These are phyloP conservation scores for Metarhizium guizhouense DNA, from an alignment of 2,329 filamentous ascomycete species.

Conservation along the genomic window DNA sequence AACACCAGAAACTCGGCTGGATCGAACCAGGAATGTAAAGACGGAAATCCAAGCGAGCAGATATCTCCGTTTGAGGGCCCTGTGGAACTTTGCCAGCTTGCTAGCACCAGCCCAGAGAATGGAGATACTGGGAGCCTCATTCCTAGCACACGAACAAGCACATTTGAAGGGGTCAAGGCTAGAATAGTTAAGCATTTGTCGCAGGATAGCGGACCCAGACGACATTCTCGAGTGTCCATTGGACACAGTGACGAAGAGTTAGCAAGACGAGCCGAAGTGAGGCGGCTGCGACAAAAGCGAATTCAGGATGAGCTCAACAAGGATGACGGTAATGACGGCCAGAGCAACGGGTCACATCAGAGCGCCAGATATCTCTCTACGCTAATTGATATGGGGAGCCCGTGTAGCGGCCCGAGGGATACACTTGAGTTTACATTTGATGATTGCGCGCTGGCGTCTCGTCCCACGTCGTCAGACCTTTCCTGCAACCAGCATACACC, in stretches of 20 bases:
- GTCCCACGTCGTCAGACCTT: background rate
- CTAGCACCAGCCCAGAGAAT: constrained; percentile 30
- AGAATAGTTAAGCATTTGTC: constrained; percentile 38
- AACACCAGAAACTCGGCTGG: constrained; percentile 2
- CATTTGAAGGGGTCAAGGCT: constrained; percentile 35
- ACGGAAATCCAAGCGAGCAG: constrained; percentile 3
- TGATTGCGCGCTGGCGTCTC: background rate
- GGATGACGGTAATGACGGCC: constrained; percentile 30
- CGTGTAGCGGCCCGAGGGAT: constrained; percentile 36
- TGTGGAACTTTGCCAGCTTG: constrained; percentile 23
- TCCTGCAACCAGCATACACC: constrained; percentile 1
- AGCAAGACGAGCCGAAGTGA: constrained; percentile 46
- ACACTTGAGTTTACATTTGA: constrained; percentile 35
- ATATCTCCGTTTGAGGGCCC: constrained; percentile 9
- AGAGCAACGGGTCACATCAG: constrained; percentile 17
- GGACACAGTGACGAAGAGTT: constrained; percentile 43
- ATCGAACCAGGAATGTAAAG: background rate
- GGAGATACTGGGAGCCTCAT: constrained; percentile 21
- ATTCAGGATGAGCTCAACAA: constrained; percentile 49
- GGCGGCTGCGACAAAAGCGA: constrained; percentile 43
- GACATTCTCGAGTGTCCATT: constrained; percentile 30
- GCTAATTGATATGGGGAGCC: constrained; percentile 18
- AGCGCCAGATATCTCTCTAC: constrained; percentile 16
- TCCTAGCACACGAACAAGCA: constrained; percentile 25
- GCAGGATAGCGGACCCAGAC: constrained; percentile 30